Conservation (phyloP, 176 grass and related monocot species). For the Thalia dealbata region DNA sequence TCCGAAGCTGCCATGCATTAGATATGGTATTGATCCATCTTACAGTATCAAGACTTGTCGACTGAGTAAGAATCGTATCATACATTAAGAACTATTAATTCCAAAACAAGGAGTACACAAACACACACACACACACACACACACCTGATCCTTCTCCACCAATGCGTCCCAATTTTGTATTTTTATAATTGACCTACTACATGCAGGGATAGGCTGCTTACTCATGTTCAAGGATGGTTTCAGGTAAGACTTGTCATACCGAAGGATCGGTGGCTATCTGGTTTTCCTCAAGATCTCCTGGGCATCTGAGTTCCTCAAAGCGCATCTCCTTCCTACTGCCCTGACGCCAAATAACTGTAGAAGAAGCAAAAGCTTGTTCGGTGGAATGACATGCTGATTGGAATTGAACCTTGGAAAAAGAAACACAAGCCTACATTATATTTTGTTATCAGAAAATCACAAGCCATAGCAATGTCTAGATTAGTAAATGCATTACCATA, state of each 20-base stretch:
- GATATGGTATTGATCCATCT: background rate
- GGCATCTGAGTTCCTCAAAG: conserved; percentile 5
- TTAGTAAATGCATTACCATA: no score
- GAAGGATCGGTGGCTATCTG: background rate
- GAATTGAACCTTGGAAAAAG: conserved; percentile 1
- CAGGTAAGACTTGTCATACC: conserved; percentile 2
- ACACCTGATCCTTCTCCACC: conserved; percentile 15
- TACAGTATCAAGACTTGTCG: background rate
- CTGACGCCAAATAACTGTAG: conserved; percentile 4
- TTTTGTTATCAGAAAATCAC: no score
- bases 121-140: no score
- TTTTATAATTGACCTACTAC: background rate
- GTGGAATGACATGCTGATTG: conserved; percentile 9
- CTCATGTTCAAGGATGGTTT: conserved; percentile 19
- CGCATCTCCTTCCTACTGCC: conserved; percentile 6
- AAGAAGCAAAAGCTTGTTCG: conserved; percentile 13
- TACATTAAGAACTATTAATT: no score
- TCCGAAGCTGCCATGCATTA: background rate
- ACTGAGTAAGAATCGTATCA: no score
- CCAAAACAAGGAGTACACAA: background rate
- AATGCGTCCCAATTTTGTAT: conserved; percentile 10
- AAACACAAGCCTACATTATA: no score
- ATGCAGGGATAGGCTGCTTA: background rate
- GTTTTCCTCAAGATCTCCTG: conserved; percentile 13
- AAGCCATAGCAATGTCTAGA: no score